phyloP scores from a whole-genome alignment of 2,329 filamentous ascomycete genomes.

The Hypoxylon sp. region DNA sequence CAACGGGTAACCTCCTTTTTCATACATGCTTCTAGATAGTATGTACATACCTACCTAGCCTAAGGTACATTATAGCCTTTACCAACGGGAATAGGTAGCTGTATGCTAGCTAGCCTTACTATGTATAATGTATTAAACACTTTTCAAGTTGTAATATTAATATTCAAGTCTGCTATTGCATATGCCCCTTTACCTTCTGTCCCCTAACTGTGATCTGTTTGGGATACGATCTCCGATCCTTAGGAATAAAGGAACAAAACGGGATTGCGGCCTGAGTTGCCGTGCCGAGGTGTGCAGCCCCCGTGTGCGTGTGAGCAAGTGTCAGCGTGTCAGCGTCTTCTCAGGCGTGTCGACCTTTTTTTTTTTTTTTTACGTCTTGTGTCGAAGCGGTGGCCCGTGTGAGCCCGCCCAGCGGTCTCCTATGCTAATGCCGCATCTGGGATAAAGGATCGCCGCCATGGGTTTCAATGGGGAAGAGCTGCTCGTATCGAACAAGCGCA shows the following conservation, averaged over 20 bases:
- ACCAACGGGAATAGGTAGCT: conserved; percentile 6
- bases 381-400: conserved; percentile 23
- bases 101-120: too few relatives aligned
- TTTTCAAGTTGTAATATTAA: conserved; percentile 8
- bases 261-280: conserved; percentile 38
- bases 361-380: too few relatives aligned
- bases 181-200: too few relatives aligned
- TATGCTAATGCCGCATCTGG: neutral
- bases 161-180: conserved; percentile 25
- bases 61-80: too few relatives aligned
- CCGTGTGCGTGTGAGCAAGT: neutral
- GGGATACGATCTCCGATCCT: conserved; percentile 23
- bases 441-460: conserved; percentile 30
- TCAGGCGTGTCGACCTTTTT: conserved; percentile 8
- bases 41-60: too few relatives aligned
- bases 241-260: conserved; percentile 23
- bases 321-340: conserved; percentile 4
- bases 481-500: conserved; percentile 32
- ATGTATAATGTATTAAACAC: neutral
- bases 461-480: conserved; percentile 18
- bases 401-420: conserved; percentile 13
- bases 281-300: conserved; percentile 10
- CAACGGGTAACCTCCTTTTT: conserved; percentile 28
- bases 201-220: conserved; percentile 11
- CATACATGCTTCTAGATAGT: conserved; percentile 14